Base-by-base conservation (phyloP, 2,329 filamentous ascomycete species). In the Leptoxyphium fumago region DNA sequence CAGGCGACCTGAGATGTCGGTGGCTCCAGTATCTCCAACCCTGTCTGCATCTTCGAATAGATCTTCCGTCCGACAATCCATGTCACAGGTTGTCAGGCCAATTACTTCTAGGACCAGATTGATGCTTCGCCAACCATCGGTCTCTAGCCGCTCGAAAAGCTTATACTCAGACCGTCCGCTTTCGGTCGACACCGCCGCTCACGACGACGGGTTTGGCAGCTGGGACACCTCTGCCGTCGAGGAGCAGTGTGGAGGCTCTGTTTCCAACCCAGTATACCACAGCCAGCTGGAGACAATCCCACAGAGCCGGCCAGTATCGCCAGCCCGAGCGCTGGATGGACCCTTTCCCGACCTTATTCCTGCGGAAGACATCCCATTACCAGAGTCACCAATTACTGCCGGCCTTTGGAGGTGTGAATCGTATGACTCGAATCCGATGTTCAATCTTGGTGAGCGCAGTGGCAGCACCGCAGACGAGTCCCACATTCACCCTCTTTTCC, bases 401-500 rank as follows among this genome's bases (percentile, higher is more conserved):
- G 38, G 13, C 17, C 11, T 18, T 13, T 21, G 13, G 17, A 28
- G 14, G 38, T 17, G 13, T 21, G 38, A 40, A 13, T 40, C 38
- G 13, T 18, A 15, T 11, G 18, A 14, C 38, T 14, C 38, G 11
- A 13, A 11, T 13, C 7, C 8, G 13, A 17, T 5, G 14, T 28
- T 32, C 38, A 14, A 26, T 21, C n/a, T 28, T 34, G 17, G 13
- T n/a, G 21, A 14, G 28, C 17, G 34, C 11, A 42, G 10, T 11
- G 17, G 38, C 30, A 48, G 39, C 26, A 39, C 43, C 13, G 39
- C 40, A 34, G 71, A 70, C 53, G 80, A 87, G 58, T 70, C 77
- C 2, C 77, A 86, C 55, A 86, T 87, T 39, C 83, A 88, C 59
- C 83, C 83, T 8, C 70, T 88, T 2, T 87, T 88, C 66, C 73